Evolutionary conservation across 768 basidiomycete genomes (phyloP), one percentile per base, ranked within the genome.

Genomic region (Mycena indigotica): DNA sequence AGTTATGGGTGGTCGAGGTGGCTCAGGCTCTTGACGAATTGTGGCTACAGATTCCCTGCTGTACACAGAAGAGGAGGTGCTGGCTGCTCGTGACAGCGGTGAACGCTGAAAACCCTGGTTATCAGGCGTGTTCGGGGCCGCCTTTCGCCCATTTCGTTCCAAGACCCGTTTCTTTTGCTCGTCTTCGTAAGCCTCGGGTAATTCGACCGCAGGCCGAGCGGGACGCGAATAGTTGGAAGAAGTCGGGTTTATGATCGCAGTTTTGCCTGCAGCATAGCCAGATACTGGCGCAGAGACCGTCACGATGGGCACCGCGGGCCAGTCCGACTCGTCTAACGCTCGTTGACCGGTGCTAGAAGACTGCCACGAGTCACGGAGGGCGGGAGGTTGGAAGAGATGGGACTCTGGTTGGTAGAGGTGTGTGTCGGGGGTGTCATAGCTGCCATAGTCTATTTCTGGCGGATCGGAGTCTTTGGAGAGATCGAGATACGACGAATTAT

Each of bases 201-300:
- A 72, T 23, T 71, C 64, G 61, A 76, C 75, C 0, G 70, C 70
- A 17, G 80, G 78, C 21, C 82, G 80, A 52, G 81, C 78, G 45
- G 87, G 86, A 49, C 86, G 75, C 23, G 89, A 89, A 65, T 85
- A 89, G 66, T 88, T 89, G 28, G 79, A 68, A 15, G 75, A 75
- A 4, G 77, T 73, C n/a, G 77, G 75, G 46, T 67, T 69, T 44
- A 77, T 70, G 30, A 83, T 76, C 5, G 81, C 80, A 45, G 75
- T 73, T 21, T 80, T 77, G 38, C 70, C 73, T 5, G 67, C 58
- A 38, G 63, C 50, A 29, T 63, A 63, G 21, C 61, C 60, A 29
- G 69, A 60, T 8, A 65, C 65, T 5, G 78, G 78, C 2, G 76
- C 77, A 13, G 85, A 86, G 32, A 88, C 73, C 51, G 88, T 73